Evolutionary conservation across 1,139 yeast genomes (phyloP).

Genomic region (Groenewaldozyma sp.): DNA sequence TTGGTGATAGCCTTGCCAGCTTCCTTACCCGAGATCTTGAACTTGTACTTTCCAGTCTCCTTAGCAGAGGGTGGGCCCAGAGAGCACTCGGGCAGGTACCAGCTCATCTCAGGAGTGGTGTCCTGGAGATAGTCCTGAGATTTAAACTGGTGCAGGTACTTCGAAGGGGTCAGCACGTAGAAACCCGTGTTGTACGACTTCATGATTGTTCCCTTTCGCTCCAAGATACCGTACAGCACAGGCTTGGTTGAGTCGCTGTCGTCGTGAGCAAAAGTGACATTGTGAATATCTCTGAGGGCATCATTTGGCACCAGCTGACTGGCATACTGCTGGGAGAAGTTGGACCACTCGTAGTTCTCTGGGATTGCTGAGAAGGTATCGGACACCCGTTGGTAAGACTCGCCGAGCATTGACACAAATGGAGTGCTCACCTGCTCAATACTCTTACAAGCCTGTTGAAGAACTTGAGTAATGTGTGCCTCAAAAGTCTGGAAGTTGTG

Average conservation of each 20-base stretch:
- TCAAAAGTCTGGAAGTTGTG: slow-evolving; percentile 35
- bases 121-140: slow-evolving; percentile 34
- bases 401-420: slow-evolving; percentile 24
- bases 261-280: slow-evolving; percentile 33
- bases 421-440: slow-evolving; percentile 26
- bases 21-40: slow-evolving; percentile 39
- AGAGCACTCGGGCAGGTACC: slow-evolving; percentile 39
- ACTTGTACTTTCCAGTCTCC: slow-evolving; percentile 33
- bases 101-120: slow-evolving; percentile 36
- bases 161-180: slow-evolving; percentile 39
- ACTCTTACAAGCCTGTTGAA: slow-evolving; percentile 33
- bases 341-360: slow-evolving; percentile 38
- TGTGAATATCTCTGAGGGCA: slow-evolving; percentile 32
- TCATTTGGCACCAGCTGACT: slow-evolving; percentile 26
- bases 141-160: slow-evolving; percentile 39
- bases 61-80: slow-evolving; percentile 31
- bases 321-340: slow-evolving; percentile 29
- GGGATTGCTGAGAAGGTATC: slow-evolving; percentile 29
- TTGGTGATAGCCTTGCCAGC: slow-evolving; percentile 27
- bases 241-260: slow-evolving; percentile 36
- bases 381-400: slow-evolving; percentile 26
- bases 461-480: slow-evolving; percentile 33
- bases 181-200: slow-evolving; percentile 36
- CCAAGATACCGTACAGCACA: slow-evolving; percentile 38
- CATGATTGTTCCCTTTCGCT: slow-evolving; percentile 35